A percentile compares a stretch with the other conserved stretches of the same genome.
These are phyloP conservation scores for Tremellales sp. DNA, from an alignment of 1,284 basidiomycete species.

Conservation along the genomic window DNA sequence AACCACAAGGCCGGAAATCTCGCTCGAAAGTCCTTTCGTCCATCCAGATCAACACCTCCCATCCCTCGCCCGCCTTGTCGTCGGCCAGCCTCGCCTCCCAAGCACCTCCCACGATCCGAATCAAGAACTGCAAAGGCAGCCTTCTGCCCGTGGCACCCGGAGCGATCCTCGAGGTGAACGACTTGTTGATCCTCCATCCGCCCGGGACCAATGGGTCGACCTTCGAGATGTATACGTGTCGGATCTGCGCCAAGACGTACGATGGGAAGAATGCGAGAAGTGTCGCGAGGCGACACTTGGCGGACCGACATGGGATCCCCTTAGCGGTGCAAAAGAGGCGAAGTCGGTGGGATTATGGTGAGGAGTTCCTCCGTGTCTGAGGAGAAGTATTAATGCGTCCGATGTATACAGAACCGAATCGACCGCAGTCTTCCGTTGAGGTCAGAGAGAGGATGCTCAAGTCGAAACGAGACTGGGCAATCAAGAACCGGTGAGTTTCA, in stretches of 20 bases:
- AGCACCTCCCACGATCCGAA: background rate
- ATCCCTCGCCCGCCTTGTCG: background rate
- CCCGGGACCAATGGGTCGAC: slow-evolving; percentile 12
- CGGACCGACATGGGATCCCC: slow-evolving; percentile 57
- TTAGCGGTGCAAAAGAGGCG: slow-evolving; percentile 52
- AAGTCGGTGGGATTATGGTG: slow-evolving; percentile 55
- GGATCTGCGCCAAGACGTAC: slow-evolving; percentile 48
- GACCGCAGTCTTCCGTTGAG: slow-evolving; percentile 53
- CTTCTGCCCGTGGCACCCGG: slow-evolving; percentile 24
- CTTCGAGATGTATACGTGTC: slow-evolving; percentile 37
- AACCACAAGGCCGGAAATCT: no score
- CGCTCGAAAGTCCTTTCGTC: no score
- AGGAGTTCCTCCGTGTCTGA: slow-evolving; percentile 14
- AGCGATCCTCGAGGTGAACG: slow-evolving; percentile 27
- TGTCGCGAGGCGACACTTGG: slow-evolving; percentile 55
- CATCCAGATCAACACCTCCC: background rate
- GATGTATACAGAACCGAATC: slow-evolving; percentile 46
- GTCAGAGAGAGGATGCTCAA: slow-evolving; percentile 52
- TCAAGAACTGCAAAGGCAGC: slow-evolving; percentile 1
- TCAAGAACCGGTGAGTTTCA: slow-evolving; percentile 48
- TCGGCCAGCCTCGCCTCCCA: background rate
- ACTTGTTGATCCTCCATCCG: slow-evolving; percentile 31
- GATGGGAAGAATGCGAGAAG: slow-evolving; percentile 55
- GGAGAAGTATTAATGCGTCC: background rate
- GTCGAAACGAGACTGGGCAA: slow-evolving; percentile 54